phyloP scores from a whole-genome alignment of 2,329 filamentous ascomycete species.

The Neurospora sp. region DNA sequence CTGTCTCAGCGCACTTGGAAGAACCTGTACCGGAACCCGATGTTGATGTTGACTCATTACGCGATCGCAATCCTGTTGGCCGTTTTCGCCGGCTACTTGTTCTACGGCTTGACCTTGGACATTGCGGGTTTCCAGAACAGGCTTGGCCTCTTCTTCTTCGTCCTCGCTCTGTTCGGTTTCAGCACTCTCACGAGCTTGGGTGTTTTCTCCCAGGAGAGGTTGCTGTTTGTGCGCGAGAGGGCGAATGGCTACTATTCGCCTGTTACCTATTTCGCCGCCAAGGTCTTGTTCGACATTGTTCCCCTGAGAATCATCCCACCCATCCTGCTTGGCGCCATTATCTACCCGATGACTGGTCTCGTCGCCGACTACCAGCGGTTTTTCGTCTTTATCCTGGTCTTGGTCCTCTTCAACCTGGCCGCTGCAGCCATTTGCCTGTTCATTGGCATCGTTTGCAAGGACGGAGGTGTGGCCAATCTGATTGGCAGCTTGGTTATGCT shows the following conservation, averaged over 20 bases:
- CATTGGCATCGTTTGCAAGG: conserved; percentile 90
- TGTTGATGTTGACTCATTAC: conserved; percentile 97
- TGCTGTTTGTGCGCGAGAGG: conserved; percentile 85
- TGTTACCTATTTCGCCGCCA: conserved; percentile 86
- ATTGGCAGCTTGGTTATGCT: conserved; percentile 95
- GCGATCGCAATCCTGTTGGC: conserved; percentile 92
- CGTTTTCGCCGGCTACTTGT: conserved; percentile 88
- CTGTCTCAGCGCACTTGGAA: conserved; percentile 88
- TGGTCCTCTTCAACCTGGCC: conserved; percentile 93
- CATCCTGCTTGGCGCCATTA: conserved; percentile 87
- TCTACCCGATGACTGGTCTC: conserved; percentile 96
- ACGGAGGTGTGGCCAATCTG: conserved; percentile 82
- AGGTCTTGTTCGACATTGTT: conserved; percentile 97
- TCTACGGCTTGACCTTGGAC: conserved; percentile 92
- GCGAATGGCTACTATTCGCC: conserved; percentile 96
- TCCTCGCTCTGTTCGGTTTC: conserved; percentile 92
- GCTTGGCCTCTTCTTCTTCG: conserved; percentile 93
- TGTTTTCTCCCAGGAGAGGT: conserved; percentile 82
- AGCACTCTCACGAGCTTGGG: conserved; percentile 89
- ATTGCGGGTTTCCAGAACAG: conserved; percentile 97
- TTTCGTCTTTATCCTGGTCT: conserved; percentile 79
- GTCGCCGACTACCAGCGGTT: conserved; percentile 77
- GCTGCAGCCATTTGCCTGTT: conserved; percentile 90
- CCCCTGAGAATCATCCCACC: conserved; percentile 90
- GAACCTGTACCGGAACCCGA: conserved; percentile 93